phyloP scores from a whole-genome alignment of 495 filamentous ascomycete genomes.

The Trichocladium antarcticum region DNA sequence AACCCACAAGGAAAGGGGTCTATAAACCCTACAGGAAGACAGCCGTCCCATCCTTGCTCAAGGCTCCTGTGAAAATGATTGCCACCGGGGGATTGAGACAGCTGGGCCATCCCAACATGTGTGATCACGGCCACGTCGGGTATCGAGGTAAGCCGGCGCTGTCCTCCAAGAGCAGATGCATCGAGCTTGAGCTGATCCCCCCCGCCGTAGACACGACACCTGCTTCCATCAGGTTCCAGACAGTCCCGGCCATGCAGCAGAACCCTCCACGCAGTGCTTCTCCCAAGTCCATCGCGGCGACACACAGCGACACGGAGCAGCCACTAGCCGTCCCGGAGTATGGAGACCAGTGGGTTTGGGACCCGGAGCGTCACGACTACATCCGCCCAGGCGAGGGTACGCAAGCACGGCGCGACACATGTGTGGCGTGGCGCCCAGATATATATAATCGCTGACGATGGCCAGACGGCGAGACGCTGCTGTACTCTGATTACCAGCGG shows the following conservation, averaged over 20 bases:
- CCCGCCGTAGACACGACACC: too few species aligned
- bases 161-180: too few species aligned
- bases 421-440: too few species aligned
- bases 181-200: too few species aligned
- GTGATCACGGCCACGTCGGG: background rate
- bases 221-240: too few species aligned
- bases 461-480: slow-evolving; percentile 2
- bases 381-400: background rate
- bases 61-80: slow-evolving; percentile 4
- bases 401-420: background rate
- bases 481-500: slow-evolving; percentile 10
- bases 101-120: background rate
- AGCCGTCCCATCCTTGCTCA: too few species aligned
- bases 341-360: slow-evolving; percentile 11
- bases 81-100: background rate
- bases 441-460: too few species aligned
- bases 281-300: background rate
- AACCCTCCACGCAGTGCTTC: background rate
- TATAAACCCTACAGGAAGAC: too few species aligned
- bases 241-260: background rate
- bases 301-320: background rate
- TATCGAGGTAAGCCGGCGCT: background rate
- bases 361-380: slow-evolving; percentile 1
- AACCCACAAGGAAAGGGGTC: too few species aligned
- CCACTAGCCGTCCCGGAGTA: slow-evolving; percentile 4